Conservation (phyloP, 2,329 filamentous ascomycete genomes). For the Fusarium graminum region DNA sequence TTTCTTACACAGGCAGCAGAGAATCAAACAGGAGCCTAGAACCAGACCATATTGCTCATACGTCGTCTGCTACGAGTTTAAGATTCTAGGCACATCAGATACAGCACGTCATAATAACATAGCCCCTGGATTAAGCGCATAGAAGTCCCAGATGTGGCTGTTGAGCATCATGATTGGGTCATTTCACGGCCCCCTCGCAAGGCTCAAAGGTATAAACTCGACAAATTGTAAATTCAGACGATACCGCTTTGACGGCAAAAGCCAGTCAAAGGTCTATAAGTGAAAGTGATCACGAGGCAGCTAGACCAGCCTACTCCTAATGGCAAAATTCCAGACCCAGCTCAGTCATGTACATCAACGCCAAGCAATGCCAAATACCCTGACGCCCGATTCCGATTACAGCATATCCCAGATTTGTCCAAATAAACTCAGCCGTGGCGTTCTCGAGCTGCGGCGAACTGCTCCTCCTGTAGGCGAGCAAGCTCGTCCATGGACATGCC, state of each 20-base stretch:
- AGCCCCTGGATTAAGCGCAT: neutral
- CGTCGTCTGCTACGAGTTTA: neutral
- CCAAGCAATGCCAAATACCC: constrained; percentile 53
- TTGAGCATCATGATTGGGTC: constrained; percentile 9
- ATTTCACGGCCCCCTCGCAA: neutral
- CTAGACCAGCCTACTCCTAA: constrained; percentile 25
- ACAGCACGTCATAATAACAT: constrained; percentile 8
- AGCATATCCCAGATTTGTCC: constrained; percentile 3
- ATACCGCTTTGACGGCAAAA: neutral
- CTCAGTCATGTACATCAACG: constrained; percentile 49
- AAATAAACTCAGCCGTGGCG: constrained; percentile 51
- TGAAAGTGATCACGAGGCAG: constrained; percentile 43
- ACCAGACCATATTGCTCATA: neutral
- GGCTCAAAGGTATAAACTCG: neutral
- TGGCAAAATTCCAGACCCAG: constrained; percentile 34
- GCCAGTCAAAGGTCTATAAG: constrained; percentile 39
- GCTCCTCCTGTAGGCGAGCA: constrained; percentile 87
- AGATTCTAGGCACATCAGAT: neutral
- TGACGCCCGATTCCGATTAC: constrained; percentile 39
- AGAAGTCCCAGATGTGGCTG: neutral
- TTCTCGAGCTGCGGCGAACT: constrained; percentile 80
- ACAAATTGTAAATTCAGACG: constrained; percentile 13
- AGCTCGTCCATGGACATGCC: constrained; percentile 93
- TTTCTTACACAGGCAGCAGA: constrained; percentile 19
- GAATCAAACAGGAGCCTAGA: neutral